Evolutionary conservation across 2,329 filamentous ascomycete genomes (phyloP).

Genomic region (Lachnellula arida): DNA sequence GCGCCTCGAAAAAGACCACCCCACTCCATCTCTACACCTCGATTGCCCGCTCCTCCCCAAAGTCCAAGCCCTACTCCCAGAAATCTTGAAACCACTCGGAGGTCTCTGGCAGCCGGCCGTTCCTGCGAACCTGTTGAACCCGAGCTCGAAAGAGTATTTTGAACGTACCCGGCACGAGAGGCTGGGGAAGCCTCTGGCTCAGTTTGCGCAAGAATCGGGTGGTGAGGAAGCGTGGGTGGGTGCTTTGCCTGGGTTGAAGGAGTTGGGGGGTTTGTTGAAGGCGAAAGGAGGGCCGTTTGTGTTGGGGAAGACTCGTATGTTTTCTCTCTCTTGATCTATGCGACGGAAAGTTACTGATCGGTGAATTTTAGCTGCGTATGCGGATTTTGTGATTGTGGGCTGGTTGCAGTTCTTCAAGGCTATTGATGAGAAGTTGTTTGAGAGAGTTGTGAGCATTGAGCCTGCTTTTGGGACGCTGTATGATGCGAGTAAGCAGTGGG

Average conservation of each 20-base stretch:
- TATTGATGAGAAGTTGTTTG: conserved; percentile 36
- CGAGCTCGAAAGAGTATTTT: conserved; percentile 51
- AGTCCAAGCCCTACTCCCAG: conserved; percentile 38
- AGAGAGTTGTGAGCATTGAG: conserved; percentile 35
- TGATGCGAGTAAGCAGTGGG: conserved; percentile 20
- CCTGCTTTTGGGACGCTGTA: conserved; percentile 15
- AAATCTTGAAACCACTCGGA: conserved; percentile 32
- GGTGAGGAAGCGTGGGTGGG: conserved; percentile 47
- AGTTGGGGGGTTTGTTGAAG: conserved; percentile 30
- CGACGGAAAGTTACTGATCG: neutral
- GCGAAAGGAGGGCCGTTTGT: conserved; percentile 57
- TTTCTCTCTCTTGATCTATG: neutral
- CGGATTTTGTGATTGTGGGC: conserved; percentile 53
- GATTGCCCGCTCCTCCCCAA: conserved; percentile 46
- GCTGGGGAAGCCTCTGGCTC: conserved; percentile 49
- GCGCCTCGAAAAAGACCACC: conserved; percentile 54
- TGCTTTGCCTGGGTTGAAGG: conserved; percentile 45
- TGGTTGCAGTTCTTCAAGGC: conserved; percentile 41
- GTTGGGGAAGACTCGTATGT: conserved; percentile 43
- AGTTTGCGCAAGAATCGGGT: conserved; percentile 44
- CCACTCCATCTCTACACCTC: conserved; percentile 53
- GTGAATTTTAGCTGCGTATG: conserved; percentile 40
- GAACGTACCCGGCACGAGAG: conserved; percentile 43
- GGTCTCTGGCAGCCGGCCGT: conserved; percentile 46
- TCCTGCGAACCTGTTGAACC: conserved; percentile 46